Evolutionary conservation across 2,329 filamentous ascomycete genomes (phyloP).

Genomic region (Diaporthe australafricana): DNA sequence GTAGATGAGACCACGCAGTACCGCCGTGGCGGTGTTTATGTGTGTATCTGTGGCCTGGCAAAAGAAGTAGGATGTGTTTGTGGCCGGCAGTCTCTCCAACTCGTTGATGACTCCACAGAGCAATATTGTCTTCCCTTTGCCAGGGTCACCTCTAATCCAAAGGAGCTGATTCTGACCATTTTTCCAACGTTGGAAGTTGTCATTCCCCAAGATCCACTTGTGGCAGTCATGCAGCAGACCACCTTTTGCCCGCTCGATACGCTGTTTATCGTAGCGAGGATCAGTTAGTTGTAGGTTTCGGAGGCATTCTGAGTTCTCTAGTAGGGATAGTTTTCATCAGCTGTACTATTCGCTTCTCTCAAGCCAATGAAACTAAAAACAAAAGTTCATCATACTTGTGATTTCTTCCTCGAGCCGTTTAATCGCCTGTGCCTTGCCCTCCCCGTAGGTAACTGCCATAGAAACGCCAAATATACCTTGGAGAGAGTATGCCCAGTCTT

Average conservation of each 20-base stretch:
- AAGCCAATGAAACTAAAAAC: too few relatives aligned
- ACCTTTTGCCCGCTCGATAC: slow-evolving; percentile 42
- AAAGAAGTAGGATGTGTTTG: slow-evolving; percentile 51
- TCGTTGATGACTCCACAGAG: slow-evolving; percentile 45
- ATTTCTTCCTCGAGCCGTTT: slow-evolving; percentile 37
- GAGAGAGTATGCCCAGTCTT: slow-evolving; percentile 44
- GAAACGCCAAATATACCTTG: slow-evolving; percentile 41
- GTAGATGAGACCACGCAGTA: slow-evolving; percentile 57
- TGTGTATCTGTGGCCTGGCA: slow-evolving; percentile 53
- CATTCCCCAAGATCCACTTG: slow-evolving; percentile 47
- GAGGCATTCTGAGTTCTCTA: slow-evolving; percentile 25
- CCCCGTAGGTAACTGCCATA: slow-evolving; percentile 33
- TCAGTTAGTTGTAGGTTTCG: slow-evolving; percentile 35
- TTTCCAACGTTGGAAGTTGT: slow-evolving; percentile 44
- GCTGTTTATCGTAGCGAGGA: slow-evolving; percentile 39
- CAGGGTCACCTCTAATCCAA: slow-evolving; percentile 50
- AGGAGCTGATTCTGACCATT: slow-evolving; percentile 41
- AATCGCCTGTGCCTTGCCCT: background rate
- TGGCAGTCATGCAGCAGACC: slow-evolving; percentile 46
- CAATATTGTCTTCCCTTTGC: slow-evolving; percentile 53
- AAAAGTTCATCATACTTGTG: too few relatives aligned
- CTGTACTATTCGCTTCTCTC: background rate
- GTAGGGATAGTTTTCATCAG: background rate
- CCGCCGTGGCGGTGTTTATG: slow-evolving; percentile 52
- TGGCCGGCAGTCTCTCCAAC: slow-evolving; percentile 35